A percentile compares a stretch with the other conserved stretches of the same genome.
phyloP scores from a whole-genome alignment of 2,329 filamentous ascomycete species.

The Talaromyces verruculosus region DNA sequence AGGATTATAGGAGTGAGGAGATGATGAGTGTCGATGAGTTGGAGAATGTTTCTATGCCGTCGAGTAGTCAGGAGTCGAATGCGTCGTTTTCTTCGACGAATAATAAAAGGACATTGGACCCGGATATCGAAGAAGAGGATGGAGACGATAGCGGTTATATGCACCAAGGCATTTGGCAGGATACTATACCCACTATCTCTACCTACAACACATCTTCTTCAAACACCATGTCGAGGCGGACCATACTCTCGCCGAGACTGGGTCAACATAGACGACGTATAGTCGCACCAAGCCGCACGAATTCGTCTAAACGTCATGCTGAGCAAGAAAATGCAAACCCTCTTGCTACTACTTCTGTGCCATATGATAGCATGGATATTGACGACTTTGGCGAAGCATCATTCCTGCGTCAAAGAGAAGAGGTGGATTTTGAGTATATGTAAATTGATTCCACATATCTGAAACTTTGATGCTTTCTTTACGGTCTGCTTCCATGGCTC shows the following conservation, averaged over 20 bases:
- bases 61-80: constrained; percentile 42
- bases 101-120: constrained; percentile 47
- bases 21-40: constrained; percentile 37
- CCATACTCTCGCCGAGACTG: constrained; percentile 37
- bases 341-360: constrained; percentile 10
- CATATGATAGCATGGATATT: constrained; percentile 35
- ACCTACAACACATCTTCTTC: background rate
- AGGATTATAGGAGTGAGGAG: constrained; percentile 25
- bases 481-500: background rate
- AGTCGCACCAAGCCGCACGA: constrained; percentile 20
- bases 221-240: constrained; percentile 24
- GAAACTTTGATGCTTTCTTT: background rate
- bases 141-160: constrained; percentile 17
- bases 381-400: constrained; percentile 49
- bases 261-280: constrained; percentile 29
- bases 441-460: background rate
- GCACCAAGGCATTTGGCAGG: constrained; percentile 30
- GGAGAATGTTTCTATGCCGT: constrained; percentile 41
- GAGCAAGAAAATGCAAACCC: constrained; percentile 33
- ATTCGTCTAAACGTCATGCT: constrained; percentile 23
- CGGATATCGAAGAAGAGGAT: constrained; percentile 41
- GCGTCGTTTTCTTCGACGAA: constrained; percentile 27
- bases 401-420: constrained; percentile 46
- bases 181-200: background rate
- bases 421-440: constrained; percentile 37